Evolutionary conservation across 257 asterid species (phyloP), one percentile per base, ranked within the genome.

Genomic region (Fraxinus americana): DNA sequence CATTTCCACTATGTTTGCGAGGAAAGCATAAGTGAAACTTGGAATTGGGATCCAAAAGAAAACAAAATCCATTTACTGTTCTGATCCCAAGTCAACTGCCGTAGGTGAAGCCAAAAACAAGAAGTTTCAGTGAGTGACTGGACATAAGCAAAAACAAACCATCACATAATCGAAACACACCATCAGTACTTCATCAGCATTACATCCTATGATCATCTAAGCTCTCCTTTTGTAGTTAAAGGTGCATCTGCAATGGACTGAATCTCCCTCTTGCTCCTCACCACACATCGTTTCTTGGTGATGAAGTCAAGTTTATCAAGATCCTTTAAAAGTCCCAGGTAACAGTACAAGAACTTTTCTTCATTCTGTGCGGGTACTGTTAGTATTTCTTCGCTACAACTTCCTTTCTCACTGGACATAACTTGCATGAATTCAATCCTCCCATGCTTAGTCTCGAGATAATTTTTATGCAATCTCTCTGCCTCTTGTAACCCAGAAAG

Each of bases 401-500:
- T 66, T 39, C 73, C 81, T 29, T 74, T 48, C 7, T 77, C 76
- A 30, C 38, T 67, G 23, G 65, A 74, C 72, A 83, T 78, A 14
- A 82, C 66, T 38, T 75, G 88, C 79, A 69, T 68, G 67, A 88
- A 71, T 68, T 87, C 89, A 0, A 72, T 68, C 81, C 93, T 83
- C 41, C 93, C 89, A 12, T 74, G 95, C 77, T 88, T 80, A n/a
- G 79, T 75, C 74, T 83, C 80, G 25, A 83, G 59, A 78, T 84
- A 92, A 34, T 75, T 74, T 75, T 79, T 77, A 75, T 83, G 87
- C 25, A 85, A 86, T 83, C 95, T 89, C 80, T 75, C 85, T 13
- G 95, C 97, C 67, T 92, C 92, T 81, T 70, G 88, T 83, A 90
- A 86, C 72, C 91, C 97, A 72, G 95, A 88, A 57, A 90, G 86